Conservation (phyloP, 2,329 filamentous ascomycete genomes). For the Apiospora saccharicola region DNA sequence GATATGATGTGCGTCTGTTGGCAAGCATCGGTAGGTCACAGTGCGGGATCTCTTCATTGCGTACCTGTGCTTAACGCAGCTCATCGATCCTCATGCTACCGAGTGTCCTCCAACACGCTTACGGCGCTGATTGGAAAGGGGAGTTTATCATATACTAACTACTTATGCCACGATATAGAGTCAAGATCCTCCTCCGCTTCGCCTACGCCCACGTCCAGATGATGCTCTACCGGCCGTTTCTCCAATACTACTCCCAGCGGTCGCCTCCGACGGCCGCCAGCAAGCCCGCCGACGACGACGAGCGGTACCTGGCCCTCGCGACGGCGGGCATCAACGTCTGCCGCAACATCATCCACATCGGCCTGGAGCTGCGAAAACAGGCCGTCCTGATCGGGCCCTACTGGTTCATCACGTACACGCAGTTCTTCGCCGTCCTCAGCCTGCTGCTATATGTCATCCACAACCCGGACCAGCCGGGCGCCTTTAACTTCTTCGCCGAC, state of each 20-base stretch:
- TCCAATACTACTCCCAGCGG: constrained; percentile 76
- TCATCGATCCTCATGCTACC: too few species aligned
- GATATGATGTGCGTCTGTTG: neutral
- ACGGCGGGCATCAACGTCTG: constrained; percentile 65
- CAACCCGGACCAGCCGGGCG: constrained; percentile 74
- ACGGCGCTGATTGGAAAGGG: neutral
- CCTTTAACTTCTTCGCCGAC: constrained; percentile 82
- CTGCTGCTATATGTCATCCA: constrained; percentile 79
- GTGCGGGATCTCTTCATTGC: neutral
- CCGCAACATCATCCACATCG: constrained; percentile 77
- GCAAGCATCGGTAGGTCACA: neutral
- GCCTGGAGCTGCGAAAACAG: constrained; percentile 76
- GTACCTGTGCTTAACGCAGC: neutral
- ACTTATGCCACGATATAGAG: constrained; percentile 40
- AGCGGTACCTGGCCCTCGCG: constrained; percentile 76
- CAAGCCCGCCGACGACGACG: constrained; percentile 51
- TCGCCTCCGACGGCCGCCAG: constrained; percentile 56
- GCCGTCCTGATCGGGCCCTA: constrained; percentile 76
- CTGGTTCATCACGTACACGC: constrained; percentile 84
- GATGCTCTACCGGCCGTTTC: constrained; percentile 78
- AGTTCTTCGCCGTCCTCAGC: constrained; percentile 79
- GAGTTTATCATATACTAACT: neutral
- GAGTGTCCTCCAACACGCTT: neutral
- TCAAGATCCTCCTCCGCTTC: constrained; percentile 75
- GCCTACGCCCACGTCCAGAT: constrained; percentile 81